Percentiles rank a stretch among this genome's conserved stretches.
These are phyloP conservation scores for Trichoderma guizhouense DNA, from an alignment of 2,329 filamentous ascomycete genomes.

Conservation along the genomic window DNA sequence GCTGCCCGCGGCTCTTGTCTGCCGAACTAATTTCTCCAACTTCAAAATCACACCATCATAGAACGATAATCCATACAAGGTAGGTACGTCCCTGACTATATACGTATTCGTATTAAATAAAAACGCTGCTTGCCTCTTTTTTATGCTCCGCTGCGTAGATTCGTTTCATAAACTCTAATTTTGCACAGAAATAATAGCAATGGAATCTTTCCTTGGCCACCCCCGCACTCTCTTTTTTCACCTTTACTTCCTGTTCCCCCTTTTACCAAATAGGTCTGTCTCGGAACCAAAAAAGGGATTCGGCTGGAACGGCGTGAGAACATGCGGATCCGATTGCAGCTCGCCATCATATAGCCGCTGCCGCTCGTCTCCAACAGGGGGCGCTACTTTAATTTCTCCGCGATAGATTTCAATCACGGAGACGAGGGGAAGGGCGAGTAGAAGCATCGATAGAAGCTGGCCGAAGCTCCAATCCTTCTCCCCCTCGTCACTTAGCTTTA, in stretches of 20 bases:
- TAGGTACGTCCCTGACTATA: neutral
- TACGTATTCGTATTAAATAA: neutral
- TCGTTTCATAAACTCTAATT: neutral
- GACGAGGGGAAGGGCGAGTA: slow-evolving; percentile 58
- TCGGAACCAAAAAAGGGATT: slow-evolving; percentile 43
- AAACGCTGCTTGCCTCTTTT: neutral
- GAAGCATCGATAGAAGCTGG: slow-evolving; percentile 56
- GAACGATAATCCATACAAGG: neutral
- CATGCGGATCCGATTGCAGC: slow-evolving; percentile 30
- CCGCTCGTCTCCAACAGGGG: slow-evolving; percentile 40
- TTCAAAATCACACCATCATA: neutral
- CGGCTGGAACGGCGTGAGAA: slow-evolving; percentile 38
- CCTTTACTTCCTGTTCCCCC: slow-evolving; percentile 2
- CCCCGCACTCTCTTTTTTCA: neutral
- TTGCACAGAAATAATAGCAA: neutral
- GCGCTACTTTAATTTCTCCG: slow-evolving; percentile 45
- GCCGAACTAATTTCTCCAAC: neutral
- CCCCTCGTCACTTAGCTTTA: slow-evolving; percentile 47
- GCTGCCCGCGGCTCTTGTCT: neutral
- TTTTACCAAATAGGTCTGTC: slow-evolving; percentile 36
- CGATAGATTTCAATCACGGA: slow-evolving; percentile 57
- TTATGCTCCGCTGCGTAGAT: neutral
- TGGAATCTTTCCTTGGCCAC: neutral
- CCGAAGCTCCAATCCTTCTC: slow-evolving; percentile 63
- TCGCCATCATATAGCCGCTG: slow-evolving; percentile 41